Evolutionary conservation across 768 basidiomycete genomes (phyloP), one percentile per base, ranked within the genome.

Genomic region (Lyophyllum semitale): DNA sequence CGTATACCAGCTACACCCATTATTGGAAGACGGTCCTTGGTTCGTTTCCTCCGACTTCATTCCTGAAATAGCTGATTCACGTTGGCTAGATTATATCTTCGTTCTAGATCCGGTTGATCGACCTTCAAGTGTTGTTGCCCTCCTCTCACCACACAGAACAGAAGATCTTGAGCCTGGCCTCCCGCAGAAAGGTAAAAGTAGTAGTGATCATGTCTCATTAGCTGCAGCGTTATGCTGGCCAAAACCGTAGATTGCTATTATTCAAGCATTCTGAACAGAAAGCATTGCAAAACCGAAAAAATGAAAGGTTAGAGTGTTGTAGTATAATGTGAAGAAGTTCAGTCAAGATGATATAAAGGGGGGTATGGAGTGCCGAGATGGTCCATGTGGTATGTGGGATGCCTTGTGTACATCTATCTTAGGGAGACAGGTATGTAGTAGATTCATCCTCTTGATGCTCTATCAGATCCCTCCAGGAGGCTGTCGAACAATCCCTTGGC

Each of bases 1-100:
- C 84, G 68, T 98, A 87, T 76, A 95, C 95, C 33, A 91, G 88
- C 66, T 96, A 88, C 64, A 93, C 95, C 0, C 84, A 91, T 68
- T 87, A 87, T 64, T 95, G 93, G 92, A 83, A 89, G 63, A 73
- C 88, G 8, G 88, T 89, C 3, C 67, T 95, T 66, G 93, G 93
- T 89, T 61, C 57, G 75, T 66, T n/a, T 9, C 33, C 9, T 43
- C 25, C 20, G 0, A 11, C 3, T 11, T 11, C 15, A 27, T 4
- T 33, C 22, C 4, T 25, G 23, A 30, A 6, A 17, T 42, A 33
- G 29, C 22, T 30, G 29, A 30, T 11, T 30, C 29, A 38, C 15
- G 7, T 15, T 41, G 1, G 22, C 27, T 26, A 95, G 95, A 97
- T 75, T 98, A 98, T 67, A 91, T 98, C 49, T 94, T 97, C 67